Percentiles rank a stretch among this genome's conserved stretches.
Conservation (phyloP, 805 yeast genomes). For the Metahyphopichia silvanorum region DNA sequence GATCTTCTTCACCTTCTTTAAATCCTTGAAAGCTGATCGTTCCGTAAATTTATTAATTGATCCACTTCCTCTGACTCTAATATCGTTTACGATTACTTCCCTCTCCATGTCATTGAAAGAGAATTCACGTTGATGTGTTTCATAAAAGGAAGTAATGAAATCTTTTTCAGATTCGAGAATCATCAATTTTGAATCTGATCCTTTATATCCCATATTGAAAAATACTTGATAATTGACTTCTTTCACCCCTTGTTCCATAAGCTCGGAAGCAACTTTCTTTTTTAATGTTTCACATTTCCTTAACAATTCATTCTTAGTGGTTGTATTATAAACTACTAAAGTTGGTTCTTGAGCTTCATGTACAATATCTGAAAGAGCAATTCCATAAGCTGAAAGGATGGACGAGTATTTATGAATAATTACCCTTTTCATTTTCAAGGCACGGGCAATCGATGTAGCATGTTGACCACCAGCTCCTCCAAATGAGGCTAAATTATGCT, state of each 20-base stretch:
- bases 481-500: slow-evolving; percentile 74
- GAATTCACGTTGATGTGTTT: slow-evolving; percentile 67
- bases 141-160: slow-evolving; percentile 51
- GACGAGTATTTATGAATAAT: slow-evolving; percentile 80
- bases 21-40: slow-evolving; percentile 45
- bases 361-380: slow-evolving; percentile 82
- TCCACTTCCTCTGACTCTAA: slow-evolving; percentile 71
- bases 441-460: slow-evolving; percentile 71
- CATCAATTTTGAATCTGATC: slow-evolving; percentile 27
- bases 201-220: slow-evolving; percentile 18
- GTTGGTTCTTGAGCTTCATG: slow-evolving; percentile 75
- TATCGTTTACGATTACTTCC: slow-evolving; percentile 64
- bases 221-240: slow-evolving; percentile 6
- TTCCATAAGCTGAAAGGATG: slow-evolving; percentile 83
- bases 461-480: slow-evolving; percentile 97
- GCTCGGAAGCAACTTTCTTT: slow-evolving; percentile 6
- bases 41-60: slow-evolving; percentile 42
- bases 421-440: slow-evolving; percentile 65
- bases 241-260: slow-evolving; percentile 10
- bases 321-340: slow-evolving; percentile 36
- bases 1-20: slow-evolving; percentile 7
- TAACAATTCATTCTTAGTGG: slow-evolving; percentile 14
- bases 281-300: slow-evolving; percentile 6
- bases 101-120: slow-evolving; percentile 61
- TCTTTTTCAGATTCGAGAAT: slow-evolving; percentile 21